Conservation (phyloP, 1,284 basidiomycete species). For the Testicularia cyperi region DNA sequence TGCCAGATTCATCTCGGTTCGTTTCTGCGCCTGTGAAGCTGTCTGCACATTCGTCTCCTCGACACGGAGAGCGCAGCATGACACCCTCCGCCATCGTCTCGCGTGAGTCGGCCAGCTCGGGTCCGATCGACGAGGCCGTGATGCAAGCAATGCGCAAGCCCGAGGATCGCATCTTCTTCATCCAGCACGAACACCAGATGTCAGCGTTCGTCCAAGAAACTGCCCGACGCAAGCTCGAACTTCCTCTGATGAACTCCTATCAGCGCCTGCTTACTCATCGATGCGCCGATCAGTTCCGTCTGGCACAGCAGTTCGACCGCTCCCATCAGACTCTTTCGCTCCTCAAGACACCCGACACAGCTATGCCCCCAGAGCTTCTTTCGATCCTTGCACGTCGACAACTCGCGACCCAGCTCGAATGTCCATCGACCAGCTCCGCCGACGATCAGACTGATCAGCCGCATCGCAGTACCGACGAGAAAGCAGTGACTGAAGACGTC, state of each 20-base stretch:
- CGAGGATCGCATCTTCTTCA: conserved; percentile 46
- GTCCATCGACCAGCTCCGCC: too few relatives aligned
- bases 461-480: too few relatives aligned
- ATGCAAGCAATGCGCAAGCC: conserved; percentile 38
- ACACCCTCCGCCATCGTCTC: too few relatives aligned
- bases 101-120: conserved; percentile 1
- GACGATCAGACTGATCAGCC: too few relatives aligned
- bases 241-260: conserved; percentile 49
- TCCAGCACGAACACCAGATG: conserved; percentile 44
- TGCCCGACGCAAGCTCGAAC: conserved; percentile 15
- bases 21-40: too few relatives aligned
- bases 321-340: conserved; percentile 40
- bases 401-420: too few relatives aligned
- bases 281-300: conserved; percentile 41
- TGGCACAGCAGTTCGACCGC: conserved; percentile 33
- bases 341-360: conserved; percentile 15
- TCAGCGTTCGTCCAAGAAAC: conserved; percentile 18
- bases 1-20: too few relatives aligned
- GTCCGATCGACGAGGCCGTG: conserved; percentile 31
- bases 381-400: conserved; percentile 17
- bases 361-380: conserved; percentile 14
- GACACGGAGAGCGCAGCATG: too few relatives aligned
- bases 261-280: conserved; percentile 44
- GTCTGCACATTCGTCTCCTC: too few relatives aligned
- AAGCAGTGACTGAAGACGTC: too few relatives aligned